Evolutionary conservation across 441 rosid genomes (phyloP), one percentile per base, ranked within the genome.

Genomic region (Daphne laureola): DNA sequence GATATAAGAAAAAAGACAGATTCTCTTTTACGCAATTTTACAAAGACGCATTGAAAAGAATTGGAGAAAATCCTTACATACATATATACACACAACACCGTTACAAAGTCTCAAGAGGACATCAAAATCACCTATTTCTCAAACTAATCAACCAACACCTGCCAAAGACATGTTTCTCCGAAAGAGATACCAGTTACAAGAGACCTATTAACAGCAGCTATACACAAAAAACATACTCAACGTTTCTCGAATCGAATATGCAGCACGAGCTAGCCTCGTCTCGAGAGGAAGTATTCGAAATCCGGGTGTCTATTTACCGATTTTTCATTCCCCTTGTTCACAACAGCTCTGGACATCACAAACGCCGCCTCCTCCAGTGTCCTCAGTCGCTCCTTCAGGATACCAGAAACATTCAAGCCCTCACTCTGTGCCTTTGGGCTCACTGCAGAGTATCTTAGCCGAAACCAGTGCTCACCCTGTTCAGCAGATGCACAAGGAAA

Each of bases 391-490:
- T 78, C 83, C 58, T 65, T 69, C 47, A 80, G 68, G 59, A 80
- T 67, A 47, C 43, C 51, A 8, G 69, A 62, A 12, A 72, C 55
- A 50, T 59, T 65, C 50, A 67, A 61, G 47, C 64, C n/a, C 17
- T 47, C 35, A 38, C n/a, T 64, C 65, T 61, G 72, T 15, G 46
- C 18, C n/a, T 47, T 42, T 42, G 55, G 70, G 56, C 44, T 55
- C n/a, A 17, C 36, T 12, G 59, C 48, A 43, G 65, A 63, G 44
- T 62, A 65, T 65, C 70, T 62, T 42, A 61, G 57, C 55, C 65
- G 71, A 65, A 80, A 78, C 86, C 83, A 80, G 71, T 79, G 65
- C 66, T 80, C 86, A 51, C 65, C 66, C 86, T 80, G 75, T 49
- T 54, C 62, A 65, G 8, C 25, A 5, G 6, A 41, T 23, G 35